Evolutionary conservation across 768 basidiomycete genomes (phyloP), one percentile per base, ranked within the genome.

Genomic region (Phylloporus arenicola): DNA sequence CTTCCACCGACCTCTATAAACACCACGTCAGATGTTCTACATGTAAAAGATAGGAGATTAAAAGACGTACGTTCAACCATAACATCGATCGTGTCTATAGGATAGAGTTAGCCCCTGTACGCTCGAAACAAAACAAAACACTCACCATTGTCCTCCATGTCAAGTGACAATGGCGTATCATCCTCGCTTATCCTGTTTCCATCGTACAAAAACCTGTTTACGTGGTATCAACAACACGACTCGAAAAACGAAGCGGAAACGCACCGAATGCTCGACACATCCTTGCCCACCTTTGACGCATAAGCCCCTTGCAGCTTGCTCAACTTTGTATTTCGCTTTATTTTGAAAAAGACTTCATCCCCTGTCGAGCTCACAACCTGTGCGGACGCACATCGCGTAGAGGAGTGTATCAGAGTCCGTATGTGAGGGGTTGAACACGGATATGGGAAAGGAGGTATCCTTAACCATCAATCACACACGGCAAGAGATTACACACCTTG

Each of bases 301-400:
- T 96, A 96, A 39, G 92, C 92, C 53, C 82, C 88, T 66, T 92
- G 89, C 22, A 95, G 80, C 74, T 95, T 96, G 76, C 83, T 88
- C 59, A 96, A 71, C 74, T 87, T 92, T 39, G 92, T 94, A 69
- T 79, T 88, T 63, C 86, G 82, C 73, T 94, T 96, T 73, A 96
- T 94, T 79, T 96, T 95, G 80, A 96, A 96, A 72, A 88, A 95
- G 24, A 95, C 89, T 67, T 94, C 92, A 30, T 93, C 89, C 50
- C 89, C 90, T 12, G 72, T 67, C 33, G 86, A 77, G 57, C 80
- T 83, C 40, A 85, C 79, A 43, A 92, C 89, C 89, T 92, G 12
- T 5, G 1, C 6, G 6, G 1, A 17, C 24, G 22, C 12, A 29
- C 12, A 20, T 10, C 22, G 41, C 16, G 25, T 27, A 19, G 13